These are phyloP conservation scores for Dacryopinax primogenitus DNA, from an alignment of 768 basidiomycete species.

Conservation along the genomic window DNA sequence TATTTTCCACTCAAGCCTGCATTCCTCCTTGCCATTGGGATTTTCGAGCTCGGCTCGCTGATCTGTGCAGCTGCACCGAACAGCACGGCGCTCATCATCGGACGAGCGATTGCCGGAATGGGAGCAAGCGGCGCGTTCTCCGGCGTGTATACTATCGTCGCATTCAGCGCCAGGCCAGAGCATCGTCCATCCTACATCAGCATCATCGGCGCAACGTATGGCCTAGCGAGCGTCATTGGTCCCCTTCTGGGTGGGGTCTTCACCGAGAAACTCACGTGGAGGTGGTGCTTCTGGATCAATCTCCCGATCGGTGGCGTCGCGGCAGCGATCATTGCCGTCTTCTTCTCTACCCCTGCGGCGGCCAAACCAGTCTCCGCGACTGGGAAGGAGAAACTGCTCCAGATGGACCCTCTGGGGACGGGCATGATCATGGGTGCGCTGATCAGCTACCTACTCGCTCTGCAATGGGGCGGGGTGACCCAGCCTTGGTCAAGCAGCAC, in stretches of 20 bases:
- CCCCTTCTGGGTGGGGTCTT: slow-evolving; percentile 30
- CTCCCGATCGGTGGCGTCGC: slow-evolving; percentile 25
- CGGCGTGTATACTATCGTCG: slow-evolving; percentile 10
- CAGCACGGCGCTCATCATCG: slow-evolving; percentile 22
- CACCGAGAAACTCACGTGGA: slow-evolving; percentile 27
- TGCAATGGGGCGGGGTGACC: neutral
- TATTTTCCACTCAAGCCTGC: neutral
- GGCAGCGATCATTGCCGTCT: slow-evolving; percentile 23
- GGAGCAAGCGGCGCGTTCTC: slow-evolving; percentile 23
- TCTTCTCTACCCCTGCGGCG: slow-evolving; percentile 22
- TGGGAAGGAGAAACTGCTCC: neutral
- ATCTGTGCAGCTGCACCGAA: slow-evolving; percentile 20
- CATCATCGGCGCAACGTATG: slow-evolving; percentile 19
- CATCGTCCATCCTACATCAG: slow-evolving; percentile 10
- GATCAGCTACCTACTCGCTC: neutral
- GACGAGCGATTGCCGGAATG: slow-evolving; percentile 27
- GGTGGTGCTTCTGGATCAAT: slow-evolving; percentile 31
- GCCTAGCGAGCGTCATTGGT: slow-evolving; percentile 26
- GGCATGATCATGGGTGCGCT: neutral
- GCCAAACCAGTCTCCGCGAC: neutral
- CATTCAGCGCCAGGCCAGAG: slow-evolving; percentile 4
- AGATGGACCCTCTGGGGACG: neutral
- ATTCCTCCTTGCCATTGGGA: slow-evolving; percentile 15
- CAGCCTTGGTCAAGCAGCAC: neutral
- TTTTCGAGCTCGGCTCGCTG: slow-evolving; percentile 28